Conservation (phyloP, 1,284 basidiomycete genomes). For the Moniliella sp. region DNA sequence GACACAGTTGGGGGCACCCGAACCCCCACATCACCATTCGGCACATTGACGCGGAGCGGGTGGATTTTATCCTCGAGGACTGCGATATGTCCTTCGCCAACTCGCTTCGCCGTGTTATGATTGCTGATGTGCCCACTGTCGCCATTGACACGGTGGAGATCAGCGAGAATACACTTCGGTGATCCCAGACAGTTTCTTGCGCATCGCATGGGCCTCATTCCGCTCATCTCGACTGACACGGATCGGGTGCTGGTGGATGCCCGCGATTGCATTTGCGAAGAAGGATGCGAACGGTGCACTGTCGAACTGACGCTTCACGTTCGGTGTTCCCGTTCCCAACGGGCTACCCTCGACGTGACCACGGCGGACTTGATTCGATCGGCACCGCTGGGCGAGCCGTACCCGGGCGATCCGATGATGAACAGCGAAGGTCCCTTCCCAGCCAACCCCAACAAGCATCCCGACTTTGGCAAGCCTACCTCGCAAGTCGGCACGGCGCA, state of each 20-base stretch:
- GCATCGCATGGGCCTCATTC: constrained; percentile 82
- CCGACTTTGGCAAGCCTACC: constrained; percentile 62
- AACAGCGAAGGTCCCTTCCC: no score
- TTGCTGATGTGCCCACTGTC: constrained; percentile 30
- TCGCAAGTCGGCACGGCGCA: constrained; percentile 46
- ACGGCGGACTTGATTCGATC: no score
- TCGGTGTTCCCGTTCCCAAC: no score
- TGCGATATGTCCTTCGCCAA: constrained; percentile 31
- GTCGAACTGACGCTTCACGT: constrained; percentile 54
- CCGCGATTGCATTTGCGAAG: constrained; percentile 64
- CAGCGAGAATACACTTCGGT: constrained; percentile 73
- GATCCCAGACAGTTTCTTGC: constrained; percentile 86
- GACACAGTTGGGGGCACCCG: not conserved
- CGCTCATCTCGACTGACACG: constrained; percentile 47
- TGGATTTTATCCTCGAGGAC: constrained; percentile 25
- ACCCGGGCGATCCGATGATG: no score
- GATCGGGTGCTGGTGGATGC: constrained; percentile 20
- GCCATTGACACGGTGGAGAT: constrained; percentile 94
- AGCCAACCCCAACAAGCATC: no score
- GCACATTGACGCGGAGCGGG: constrained; percentile 12
- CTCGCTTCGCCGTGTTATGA: constrained; percentile 25
- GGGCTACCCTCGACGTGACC: no score
- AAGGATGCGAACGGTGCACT: constrained; percentile 58
- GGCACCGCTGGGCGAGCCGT: no score
- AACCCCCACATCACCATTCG: constrained; percentile 1